These are phyloP conservation scores for Erysiphe pulchra DNA, from an alignment of 2,329 filamentous ascomycete genomes.

Conservation along the genomic window DNA sequence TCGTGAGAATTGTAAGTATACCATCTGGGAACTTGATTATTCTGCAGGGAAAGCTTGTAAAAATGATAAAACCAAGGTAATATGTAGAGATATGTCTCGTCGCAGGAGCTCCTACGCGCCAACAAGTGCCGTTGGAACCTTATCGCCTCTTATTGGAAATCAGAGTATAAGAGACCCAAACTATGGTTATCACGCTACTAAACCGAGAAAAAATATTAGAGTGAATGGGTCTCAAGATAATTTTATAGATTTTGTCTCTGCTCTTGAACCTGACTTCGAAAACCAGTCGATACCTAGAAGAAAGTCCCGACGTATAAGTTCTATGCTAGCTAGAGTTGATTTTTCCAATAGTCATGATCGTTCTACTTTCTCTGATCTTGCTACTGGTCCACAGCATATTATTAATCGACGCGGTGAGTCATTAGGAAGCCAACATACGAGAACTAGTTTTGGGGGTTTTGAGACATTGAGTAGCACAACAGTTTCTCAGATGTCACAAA, in stretches of 20 bases:
- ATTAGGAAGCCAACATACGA: conserved; percentile 37
- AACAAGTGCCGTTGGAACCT: conserved; percentile 44
- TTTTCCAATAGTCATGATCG: conserved; percentile 66
- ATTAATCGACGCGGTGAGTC: conserved; percentile 30
- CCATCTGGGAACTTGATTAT: conserved; percentile 64
- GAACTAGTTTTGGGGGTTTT: conserved; percentile 27
- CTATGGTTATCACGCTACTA: conserved; percentile 16
- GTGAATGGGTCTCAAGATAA: conserved; percentile 9
- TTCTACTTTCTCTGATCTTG: conserved; percentile 51
- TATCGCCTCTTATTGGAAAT: conserved; percentile 42
- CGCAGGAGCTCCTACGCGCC: conserved; percentile 37
- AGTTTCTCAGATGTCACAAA: conserved; percentile 7
- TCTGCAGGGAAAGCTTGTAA: conserved; percentile 35
- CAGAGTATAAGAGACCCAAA: conserved; percentile 54
- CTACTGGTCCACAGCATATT: conserved; percentile 18
- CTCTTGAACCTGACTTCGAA: conserved; percentile 43
- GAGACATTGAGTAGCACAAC: conserved; percentile 9
- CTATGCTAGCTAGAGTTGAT: conserved; percentile 66
- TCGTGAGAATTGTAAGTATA: conserved; percentile 48
- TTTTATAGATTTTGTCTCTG: conserved; percentile 35
- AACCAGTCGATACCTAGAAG: conserved; percentile 25
- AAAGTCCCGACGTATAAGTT: conserved; percentile 63
- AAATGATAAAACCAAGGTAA: conserved; percentile 11
- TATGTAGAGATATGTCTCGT: conserved; percentile 18
- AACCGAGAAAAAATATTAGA: conserved; percentile 5